phyloP scores from a whole-genome alignment of 768 basidiomycete genomes.

The Pholiota conissans region DNA sequence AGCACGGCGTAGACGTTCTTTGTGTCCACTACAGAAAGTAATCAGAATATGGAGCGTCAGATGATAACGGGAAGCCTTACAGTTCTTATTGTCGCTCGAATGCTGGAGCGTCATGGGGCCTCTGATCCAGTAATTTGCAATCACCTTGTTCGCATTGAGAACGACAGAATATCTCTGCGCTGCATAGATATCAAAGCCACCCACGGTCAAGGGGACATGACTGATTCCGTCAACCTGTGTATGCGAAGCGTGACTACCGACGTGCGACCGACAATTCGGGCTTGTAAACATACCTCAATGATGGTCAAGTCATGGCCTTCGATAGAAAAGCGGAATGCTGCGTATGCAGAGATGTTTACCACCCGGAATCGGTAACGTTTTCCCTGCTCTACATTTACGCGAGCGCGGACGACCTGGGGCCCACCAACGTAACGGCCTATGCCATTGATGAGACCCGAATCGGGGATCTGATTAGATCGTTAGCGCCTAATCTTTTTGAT shows the following conservation, averaged over 20 bases:
- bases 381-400: constrained; percentile 38
- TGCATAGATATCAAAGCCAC: constrained; percentile 40
- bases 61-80: constrained; percentile 28
- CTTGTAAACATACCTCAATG: constrained; percentile 22
- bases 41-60: too few species aligned
- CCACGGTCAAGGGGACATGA: constrained; percentile 31
- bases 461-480: constrained; percentile 20
- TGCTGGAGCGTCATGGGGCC: constrained; percentile 32
- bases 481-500: too few species aligned
- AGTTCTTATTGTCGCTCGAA: constrained; percentile 29
- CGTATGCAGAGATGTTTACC: constrained; percentile 49
- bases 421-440: constrained; percentile 21
- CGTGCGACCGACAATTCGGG: too few species aligned
- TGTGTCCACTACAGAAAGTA: constrained; percentile 14
- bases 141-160: constrained; percentile 39
- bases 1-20: constrained; percentile 32
- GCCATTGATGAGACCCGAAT: constrained; percentile 21
- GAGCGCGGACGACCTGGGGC: constrained; percentile 16
- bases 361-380: constrained; percentile 56
- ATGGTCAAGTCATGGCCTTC: constrained; percentile 30
- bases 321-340: constrained; percentile 37
- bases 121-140: constrained; percentile 49
- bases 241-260: too few species aligned
- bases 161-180: constrained; percentile 52
- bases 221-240: constrained; percentile 37